A percentile compares a stretch with the other conserved stretches of the same genome.
Conservation (phyloP, 257 asterid genomes). For the Salvia rosmarinus region DNA sequence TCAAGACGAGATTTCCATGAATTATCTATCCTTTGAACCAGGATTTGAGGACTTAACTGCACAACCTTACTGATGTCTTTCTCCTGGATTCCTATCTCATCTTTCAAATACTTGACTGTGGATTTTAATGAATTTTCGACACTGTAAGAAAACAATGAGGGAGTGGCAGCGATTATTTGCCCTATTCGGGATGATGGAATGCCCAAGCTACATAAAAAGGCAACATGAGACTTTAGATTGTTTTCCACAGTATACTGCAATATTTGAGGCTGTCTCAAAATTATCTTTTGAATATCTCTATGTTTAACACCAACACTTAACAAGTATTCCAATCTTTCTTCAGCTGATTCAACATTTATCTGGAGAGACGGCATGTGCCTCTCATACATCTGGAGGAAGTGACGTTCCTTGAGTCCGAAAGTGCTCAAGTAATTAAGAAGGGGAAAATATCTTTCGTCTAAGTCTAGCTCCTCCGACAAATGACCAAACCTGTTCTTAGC, state of each 20-base stretch:
- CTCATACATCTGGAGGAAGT: slow-evolving; percentile 86
- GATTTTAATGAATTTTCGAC: slow-evolving; percentile 89
- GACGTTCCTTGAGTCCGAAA: slow-evolving; percentile 81
- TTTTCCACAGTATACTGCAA: slow-evolving; percentile 81
- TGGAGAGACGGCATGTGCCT: slow-evolving; percentile 97
- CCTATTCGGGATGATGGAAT: slow-evolving; percentile 89
- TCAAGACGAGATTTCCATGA: slow-evolving; percentile 77
- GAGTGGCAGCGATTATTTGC: slow-evolving; percentile 78
- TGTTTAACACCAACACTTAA: slow-evolving; percentile 83
- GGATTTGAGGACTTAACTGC: slow-evolving; percentile 95
- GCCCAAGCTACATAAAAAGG: slow-evolving; percentile 70
- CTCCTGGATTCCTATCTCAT: slow-evolving; percentile 83
- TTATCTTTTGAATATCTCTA: slow-evolving; percentile 72
- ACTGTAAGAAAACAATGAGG: slow-evolving; percentile 89
- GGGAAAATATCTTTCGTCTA: slow-evolving; percentile 77
- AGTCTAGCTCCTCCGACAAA: slow-evolving; percentile 72
- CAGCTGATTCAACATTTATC: slow-evolving; percentile 76
- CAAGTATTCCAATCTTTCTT: slow-evolving; percentile 77
- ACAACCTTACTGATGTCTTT: slow-evolving; percentile 81
- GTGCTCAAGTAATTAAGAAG: slow-evolving; percentile 83
- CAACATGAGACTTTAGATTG: slow-evolving; percentile 85
- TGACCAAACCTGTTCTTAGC: slow-evolving; percentile 50
- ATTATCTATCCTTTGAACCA: slow-evolving; percentile 88
- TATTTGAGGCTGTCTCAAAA: slow-evolving; percentile 91
- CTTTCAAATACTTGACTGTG: slow-evolving; percentile 77